phyloP scores from a whole-genome alignment of 2,329 filamentous ascomycete species.

The Calonectria crousiana region DNA sequence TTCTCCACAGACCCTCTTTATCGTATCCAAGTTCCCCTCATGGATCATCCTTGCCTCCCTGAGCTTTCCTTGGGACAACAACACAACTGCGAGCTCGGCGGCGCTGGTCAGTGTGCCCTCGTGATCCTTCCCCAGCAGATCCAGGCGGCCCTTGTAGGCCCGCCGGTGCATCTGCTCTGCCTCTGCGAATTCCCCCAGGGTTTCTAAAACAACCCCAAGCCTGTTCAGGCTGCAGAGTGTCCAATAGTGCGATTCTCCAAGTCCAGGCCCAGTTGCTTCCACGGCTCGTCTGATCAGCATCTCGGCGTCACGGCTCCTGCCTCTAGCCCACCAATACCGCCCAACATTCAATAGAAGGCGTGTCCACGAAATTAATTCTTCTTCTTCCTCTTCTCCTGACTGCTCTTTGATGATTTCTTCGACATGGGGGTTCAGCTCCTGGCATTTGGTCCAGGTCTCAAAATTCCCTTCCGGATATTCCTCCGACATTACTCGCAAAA shows the following conservation, averaged over 20 bases:
- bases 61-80: background rate
- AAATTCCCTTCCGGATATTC: background rate
- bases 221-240: background rate
- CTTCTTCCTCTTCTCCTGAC: background rate
- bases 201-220: background rate
- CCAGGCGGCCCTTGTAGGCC: background rate
- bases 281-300: background rate
- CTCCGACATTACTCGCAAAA: background rate
- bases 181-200: constrained; percentile 27
- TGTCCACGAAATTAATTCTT: background rate
- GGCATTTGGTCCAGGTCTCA: background rate
- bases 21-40: background rate
- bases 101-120: background rate
- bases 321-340: background rate
- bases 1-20: background rate
- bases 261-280: background rate
- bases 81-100: background rate
- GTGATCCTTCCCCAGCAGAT: background rate
- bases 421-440: background rate
- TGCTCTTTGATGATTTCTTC: background rate
- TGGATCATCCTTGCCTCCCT: background rate
- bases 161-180: constrained; percentile 20
- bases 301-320: constrained; percentile 36
- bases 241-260: background rate
- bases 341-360: background rate